Percentiles rank a stretch among this genome's conserved stretches.
phyloP scores from a whole-genome alignment of 1,284 basidiomycete genomes.

The Pascua guehoae region DNA sequence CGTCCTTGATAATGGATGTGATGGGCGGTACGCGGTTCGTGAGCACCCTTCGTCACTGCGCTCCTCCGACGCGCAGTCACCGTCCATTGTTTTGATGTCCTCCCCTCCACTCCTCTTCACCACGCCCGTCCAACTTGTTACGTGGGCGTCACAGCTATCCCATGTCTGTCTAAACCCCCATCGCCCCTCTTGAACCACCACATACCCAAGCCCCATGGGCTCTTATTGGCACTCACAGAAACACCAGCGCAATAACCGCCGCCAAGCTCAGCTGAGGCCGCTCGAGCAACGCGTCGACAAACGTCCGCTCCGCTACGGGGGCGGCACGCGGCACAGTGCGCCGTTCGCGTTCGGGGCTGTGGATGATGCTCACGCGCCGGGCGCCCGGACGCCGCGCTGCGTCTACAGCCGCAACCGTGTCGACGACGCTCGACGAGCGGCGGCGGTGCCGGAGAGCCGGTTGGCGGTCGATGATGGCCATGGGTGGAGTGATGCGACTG shows the following conservation, averaged over 20 bases:
- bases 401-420: slow-evolving; percentile 1
- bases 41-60: too few species aligned
- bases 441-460: slow-evolving; percentile 12
- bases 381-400: slow-evolving; percentile 3
- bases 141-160: too few species aligned
- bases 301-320: not conserved
- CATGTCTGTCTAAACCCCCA: too few species aligned
- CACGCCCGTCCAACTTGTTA: too few species aligned
- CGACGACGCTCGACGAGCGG: slow-evolving; percentile 5
- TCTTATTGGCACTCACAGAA: slow-evolving; percentile 24
- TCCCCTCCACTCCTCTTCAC: too few species aligned
- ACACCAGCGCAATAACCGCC: slow-evolving; percentile 15
- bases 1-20: too few species aligned
- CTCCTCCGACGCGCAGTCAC: too few species aligned
- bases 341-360: not conserved
- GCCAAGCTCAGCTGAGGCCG: slow-evolving; percentile 16
- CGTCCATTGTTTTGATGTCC: too few species aligned
- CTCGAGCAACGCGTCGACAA: slow-evolving; percentile 5
- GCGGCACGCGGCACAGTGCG: not conserved
- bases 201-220: too few species aligned
- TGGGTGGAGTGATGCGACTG: not conserved
- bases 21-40: too few species aligned
- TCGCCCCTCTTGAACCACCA: too few species aligned
- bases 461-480: slow-evolving; percentile 5
- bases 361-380: slow-evolving; percentile 2